phyloP scores from a whole-genome alignment of 208 protist genomes.

The Trypanosomatidae sp. region DNA sequence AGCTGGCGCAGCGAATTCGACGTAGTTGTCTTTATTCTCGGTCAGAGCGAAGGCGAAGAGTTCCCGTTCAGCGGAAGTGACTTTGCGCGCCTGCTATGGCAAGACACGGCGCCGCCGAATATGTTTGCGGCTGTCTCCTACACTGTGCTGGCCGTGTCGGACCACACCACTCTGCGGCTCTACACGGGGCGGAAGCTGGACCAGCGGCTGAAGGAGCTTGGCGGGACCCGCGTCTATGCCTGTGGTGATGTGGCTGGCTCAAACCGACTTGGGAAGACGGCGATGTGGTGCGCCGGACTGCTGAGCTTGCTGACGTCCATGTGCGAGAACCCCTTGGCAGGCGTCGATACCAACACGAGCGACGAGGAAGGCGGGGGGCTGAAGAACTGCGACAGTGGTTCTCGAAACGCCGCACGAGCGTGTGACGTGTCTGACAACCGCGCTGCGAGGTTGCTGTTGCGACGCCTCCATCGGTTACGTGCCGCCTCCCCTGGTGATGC shows the following conservation, averaged over 20 bases:
- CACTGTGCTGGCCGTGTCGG: slow-evolving; percentile 53
- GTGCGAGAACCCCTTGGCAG: slow-evolving; percentile 5
- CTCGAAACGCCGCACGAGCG: background rate
- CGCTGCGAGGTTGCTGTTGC: slow-evolving; percentile 3
- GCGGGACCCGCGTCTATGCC: slow-evolving; percentile 50
- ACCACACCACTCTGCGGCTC: slow-evolving; percentile 43
- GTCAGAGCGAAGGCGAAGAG: slow-evolving; percentile 37
- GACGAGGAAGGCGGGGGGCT: too few species aligned
- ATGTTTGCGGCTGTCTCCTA: slow-evolving; percentile 44
- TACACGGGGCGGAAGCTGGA: slow-evolving; percentile 44
- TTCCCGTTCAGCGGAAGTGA: slow-evolving; percentile 40
- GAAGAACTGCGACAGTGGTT: background rate
- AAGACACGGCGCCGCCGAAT: slow-evolving; percentile 26
- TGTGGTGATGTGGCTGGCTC: slow-evolving; percentile 65
- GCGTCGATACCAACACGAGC: too few species aligned
- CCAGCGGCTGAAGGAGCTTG: slow-evolving; percentile 53
- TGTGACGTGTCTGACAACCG: background rate
- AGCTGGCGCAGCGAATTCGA: slow-evolving; percentile 43
- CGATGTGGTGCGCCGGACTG: slow-evolving; percentile 53
- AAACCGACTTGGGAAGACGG: slow-evolving; percentile 34
- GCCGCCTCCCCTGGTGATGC: background rate
- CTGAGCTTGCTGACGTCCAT: slow-evolving; percentile 19
- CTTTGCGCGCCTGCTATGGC: slow-evolving; percentile 46
- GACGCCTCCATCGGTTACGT: background rate
- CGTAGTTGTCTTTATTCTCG: slow-evolving; percentile 41